Base-by-base conservation (phyloP, 768 basidiomycete genomes). In the Sarcodon sp. region DNA sequence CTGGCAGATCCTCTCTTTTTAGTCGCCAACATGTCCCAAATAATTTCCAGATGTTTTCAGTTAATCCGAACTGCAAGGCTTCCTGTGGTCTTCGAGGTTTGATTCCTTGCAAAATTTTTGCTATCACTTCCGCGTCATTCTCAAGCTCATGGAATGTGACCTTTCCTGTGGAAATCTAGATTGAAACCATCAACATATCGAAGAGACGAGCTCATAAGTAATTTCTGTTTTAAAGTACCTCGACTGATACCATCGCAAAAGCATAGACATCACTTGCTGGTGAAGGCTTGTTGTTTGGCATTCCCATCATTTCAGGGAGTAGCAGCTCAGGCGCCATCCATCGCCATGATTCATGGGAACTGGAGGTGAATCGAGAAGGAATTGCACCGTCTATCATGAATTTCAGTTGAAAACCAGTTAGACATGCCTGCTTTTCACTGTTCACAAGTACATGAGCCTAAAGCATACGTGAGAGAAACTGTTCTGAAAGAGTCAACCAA, bases 371-470 rank as follows among this genome's bases (percentile, higher is more conserved):
- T 27, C 21, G 21, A 2, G 21, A 27, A 27, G 21, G 21, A 27
- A 27, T 4, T 27, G 21, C 4, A 27, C 21, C 4, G 21, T 46
- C 33, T 31, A 35, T 43, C 12, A 38, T 38, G 21, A 31, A 7
- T 15, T 35, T 21, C n/a, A 43, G 36, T 10, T 51, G 50, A 47
- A 53, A 52, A 35, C 52, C 52, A n/a, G 50, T 47, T 11, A 53
- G 32, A 5, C 41, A 35, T 11, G 46, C 51, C 16, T 41, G 51
- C 6, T 38, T 33, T 9, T n/a, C 35, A 27, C 47, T 37, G 15
- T 52, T 46, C n/a, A 53, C 47, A 35, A 53, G 37, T 3, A 53
- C 33, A 32, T 51, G 51, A 16, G 34, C 45, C 52, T n/a, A n/a
- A n/a, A n/a, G n/a, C n/a, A n/a, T n/a, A n/a, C n/a, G n/a, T n/a